A percentile compares a stretch with the other conserved stretches of the same genome.
Conservation (phyloP, 352 stramenopile species). For the Globisporangium recalcitrans region DNA sequence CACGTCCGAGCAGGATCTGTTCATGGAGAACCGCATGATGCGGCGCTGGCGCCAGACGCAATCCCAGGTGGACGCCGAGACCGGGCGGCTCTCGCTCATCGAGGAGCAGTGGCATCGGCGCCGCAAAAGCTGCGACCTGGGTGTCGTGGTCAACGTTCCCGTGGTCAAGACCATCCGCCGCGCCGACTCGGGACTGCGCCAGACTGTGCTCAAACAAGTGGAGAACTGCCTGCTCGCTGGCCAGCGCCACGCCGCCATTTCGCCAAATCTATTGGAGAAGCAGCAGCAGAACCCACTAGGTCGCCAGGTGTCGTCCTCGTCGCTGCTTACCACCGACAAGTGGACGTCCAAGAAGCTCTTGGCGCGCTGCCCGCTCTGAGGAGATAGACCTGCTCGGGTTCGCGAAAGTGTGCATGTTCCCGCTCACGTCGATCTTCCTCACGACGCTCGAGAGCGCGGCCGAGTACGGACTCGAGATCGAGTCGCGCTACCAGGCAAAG, state of each 20-base stretch:
- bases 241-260: slow-evolving; percentile 1
- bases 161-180: slow-evolving; percentile 34
- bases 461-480: slow-evolving; percentile 61
- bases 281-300: not conserved
- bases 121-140: slow-evolving; percentile 29
- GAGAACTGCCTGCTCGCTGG: slow-evolving; percentile 36
- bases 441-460: slow-evolving; percentile 51
- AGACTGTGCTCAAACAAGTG: slow-evolving; percentile 50
- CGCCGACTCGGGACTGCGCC: slow-evolving; percentile 41
- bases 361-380: slow-evolving; percentile 23
- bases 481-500: slow-evolving; percentile 56
- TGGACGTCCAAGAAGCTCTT: slow-evolving; percentile 47
- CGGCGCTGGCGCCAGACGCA: slow-evolving; percentile 17
- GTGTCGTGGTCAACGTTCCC: slow-evolving; percentile 8
- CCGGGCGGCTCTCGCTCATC: slow-evolving; percentile 46
- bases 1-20: slow-evolving; percentile 59
- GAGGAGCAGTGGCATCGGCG: slow-evolving; percentile 42
- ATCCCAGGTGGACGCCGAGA: slow-evolving; percentile 18
- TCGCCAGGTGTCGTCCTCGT: not conserved
- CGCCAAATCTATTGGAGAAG: not conserved
- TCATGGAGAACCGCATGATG: slow-evolving; percentile 25
- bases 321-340: slow-evolving; percentile 10
- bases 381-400: slow-evolving; percentile 56
- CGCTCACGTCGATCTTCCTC: slow-evolving; percentile 59
- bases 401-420: slow-evolving; percentile 34